Conservation (phyloP, 768 basidiomycete species). For the Termitomyces sp. region DNA sequence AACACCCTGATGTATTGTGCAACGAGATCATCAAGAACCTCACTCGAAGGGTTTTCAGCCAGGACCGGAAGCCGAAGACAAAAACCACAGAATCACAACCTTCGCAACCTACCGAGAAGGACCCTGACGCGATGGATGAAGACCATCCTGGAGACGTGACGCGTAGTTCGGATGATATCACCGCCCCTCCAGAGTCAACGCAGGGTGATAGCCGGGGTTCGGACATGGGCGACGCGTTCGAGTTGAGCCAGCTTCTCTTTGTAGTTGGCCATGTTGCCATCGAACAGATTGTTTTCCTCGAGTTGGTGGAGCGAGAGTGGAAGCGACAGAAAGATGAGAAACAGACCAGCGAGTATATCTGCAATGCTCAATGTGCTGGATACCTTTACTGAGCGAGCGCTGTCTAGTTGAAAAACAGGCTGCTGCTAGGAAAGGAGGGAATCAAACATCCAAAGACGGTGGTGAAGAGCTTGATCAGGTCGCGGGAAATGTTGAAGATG, state of each 20-base stretch:
- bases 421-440: slow-evolving; percentile 25
- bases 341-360: slow-evolving; percentile 54
- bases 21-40: slow-evolving; percentile 78
- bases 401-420: slow-evolving; percentile 57
- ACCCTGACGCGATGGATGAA: slow-evolving; percentile 54
- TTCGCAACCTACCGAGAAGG: slow-evolving; percentile 22
- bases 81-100: slow-evolving; percentile 11
- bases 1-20: slow-evolving; percentile 87
- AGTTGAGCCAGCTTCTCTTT: slow-evolving; percentile 91
- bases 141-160: slow-evolving; percentile 38
- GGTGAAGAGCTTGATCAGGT: slow-evolving; percentile 93
- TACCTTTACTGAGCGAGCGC: background rate
- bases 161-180: slow-evolving; percentile 24
- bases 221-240: slow-evolving; percentile 79
- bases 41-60: slow-evolving; percentile 65
- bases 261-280: slow-evolving; percentile 96
- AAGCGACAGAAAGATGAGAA: slow-evolving; percentile 94
- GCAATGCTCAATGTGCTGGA: background rate
- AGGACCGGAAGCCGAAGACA: slow-evolving; percentile 23
- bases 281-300: slow-evolving; percentile 95
- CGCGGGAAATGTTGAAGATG: slow-evolving; percentile 96
- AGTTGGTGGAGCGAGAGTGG: slow-evolving; percentile 93
- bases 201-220: slow-evolving; percentile 28
- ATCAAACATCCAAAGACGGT: slow-evolving; percentile 48
- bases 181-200: slow-evolving; percentile 23